phyloP scores from a whole-genome alignment of 306 rosid genomes.

The Prunus mira region DNA sequence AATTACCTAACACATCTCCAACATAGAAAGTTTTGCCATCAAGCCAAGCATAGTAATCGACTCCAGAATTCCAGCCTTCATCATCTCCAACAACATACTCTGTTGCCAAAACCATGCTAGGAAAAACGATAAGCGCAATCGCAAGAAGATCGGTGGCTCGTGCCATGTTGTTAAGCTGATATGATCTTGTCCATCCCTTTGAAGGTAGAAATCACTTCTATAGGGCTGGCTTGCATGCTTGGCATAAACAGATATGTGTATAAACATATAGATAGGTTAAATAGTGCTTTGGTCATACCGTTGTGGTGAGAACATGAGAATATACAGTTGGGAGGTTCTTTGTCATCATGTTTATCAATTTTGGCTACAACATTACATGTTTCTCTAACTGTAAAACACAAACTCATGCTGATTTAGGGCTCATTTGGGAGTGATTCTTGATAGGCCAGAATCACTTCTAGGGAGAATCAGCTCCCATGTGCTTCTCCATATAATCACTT shows the following conservation, averaged over 20 bases:
- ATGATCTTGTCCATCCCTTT: neutral
- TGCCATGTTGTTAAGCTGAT: neutral
- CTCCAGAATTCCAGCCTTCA: conserved; percentile 7
- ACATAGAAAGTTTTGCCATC: conserved; percentile 8
- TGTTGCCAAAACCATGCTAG: neutral
- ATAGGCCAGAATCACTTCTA: too few species aligned
- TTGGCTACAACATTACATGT: neutral
- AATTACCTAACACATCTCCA: conserved; percentile 7
- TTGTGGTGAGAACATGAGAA: neutral
- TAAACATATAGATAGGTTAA: neutral
- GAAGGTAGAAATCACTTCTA: neutral
- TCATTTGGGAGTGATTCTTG: too few species aligned
- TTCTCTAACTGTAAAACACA: neutral
- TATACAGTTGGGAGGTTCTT: neutral
- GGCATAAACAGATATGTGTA: neutral
- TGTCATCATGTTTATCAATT: neutral
- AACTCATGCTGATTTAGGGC: neutral
- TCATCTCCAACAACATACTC: conserved; percentile 7
- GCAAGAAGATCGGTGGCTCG: neutral
- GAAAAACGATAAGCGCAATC: neutral
- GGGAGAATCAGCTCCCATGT: too few species aligned
- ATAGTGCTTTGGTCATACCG: neutral
- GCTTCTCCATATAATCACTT: too few species aligned
- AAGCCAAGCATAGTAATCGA: conserved; percentile 5
- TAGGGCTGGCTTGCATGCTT: neutral